These are phyloP conservation scores for Aspergillus hortae DNA, from an alignment of 2,329 filamentous ascomycete species.

Conservation along the genomic window DNA sequence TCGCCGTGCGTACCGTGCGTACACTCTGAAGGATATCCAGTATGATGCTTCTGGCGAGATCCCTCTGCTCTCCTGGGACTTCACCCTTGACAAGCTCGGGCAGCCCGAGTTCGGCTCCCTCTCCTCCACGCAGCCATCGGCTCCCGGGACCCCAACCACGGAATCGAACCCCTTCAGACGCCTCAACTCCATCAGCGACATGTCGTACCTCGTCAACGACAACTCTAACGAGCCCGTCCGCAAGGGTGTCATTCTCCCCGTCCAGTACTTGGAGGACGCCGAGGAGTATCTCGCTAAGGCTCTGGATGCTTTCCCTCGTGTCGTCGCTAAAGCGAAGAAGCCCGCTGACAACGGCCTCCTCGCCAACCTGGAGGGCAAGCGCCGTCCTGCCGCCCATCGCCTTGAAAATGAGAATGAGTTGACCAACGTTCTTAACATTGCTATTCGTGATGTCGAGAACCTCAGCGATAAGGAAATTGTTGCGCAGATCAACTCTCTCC, in stretches of 20 bases:
- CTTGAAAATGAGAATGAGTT: conserved; percentile 69
- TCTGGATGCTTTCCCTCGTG: conserved; percentile 71
- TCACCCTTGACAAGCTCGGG: conserved; percentile 87
- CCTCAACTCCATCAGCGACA: conserved; percentile 92
- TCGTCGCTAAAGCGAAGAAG: conserved; percentile 55
- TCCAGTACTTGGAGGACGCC: conserved; percentile 88
- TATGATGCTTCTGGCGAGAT: conserved; percentile 71
- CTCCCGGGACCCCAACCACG: conserved; percentile 69
- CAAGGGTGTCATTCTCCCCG: conserved; percentile 92
- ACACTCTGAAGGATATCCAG: conserved; percentile 82
- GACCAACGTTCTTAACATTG: conserved; percentile 88
- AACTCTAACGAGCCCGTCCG: conserved; percentile 69
- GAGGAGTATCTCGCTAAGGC: conserved; percentile 83
- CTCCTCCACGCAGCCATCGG: conserved; percentile 72
- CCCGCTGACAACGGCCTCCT: conserved; percentile 57
- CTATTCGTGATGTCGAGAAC: conserved; percentile 82
- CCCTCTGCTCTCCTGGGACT: conserved; percentile 90
- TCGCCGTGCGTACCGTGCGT: conserved; percentile 93
- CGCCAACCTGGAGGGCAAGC: conserved; percentile 70
- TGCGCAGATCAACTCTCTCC: conserved; percentile 67
- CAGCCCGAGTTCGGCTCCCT: conserved; percentile 84
- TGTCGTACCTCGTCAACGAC: conserved; percentile 79
- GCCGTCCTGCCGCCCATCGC: conserved; percentile 53
- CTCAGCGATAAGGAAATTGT: conserved; percentile 78
- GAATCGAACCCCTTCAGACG: conserved; percentile 68